These are phyloP conservation scores for Aspergillus egyptiacus DNA, from an alignment of 495 filamentous ascomycete genomes.

Conservation along the genomic window DNA sequence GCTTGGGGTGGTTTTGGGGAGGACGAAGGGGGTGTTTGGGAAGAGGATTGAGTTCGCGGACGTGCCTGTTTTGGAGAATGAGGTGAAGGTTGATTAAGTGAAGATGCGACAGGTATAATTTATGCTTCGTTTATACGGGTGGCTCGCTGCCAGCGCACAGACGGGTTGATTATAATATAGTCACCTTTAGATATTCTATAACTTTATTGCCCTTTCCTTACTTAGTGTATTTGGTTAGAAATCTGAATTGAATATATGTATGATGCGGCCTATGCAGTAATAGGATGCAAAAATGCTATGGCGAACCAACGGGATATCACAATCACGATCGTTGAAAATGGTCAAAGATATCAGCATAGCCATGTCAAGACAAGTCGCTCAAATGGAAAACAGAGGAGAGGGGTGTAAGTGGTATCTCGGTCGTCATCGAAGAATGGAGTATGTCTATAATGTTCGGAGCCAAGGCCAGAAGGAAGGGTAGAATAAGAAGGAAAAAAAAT, in stretches of 20 bases:
- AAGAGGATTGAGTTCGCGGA: conserved; percentile 57
- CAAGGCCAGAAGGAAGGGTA: background rate
- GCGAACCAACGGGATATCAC: conserved; percentile 6
- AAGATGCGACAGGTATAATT: too few species aligned
- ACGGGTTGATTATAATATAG: too few species aligned
- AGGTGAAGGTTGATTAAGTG: conserved; percentile 25
- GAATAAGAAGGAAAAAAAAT: background rate
- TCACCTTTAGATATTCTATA: too few species aligned
- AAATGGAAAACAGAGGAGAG: background rate
- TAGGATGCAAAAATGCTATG: background rate
- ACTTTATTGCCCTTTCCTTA: too few species aligned
- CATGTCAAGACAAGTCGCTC: background rate
- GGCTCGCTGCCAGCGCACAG: too few species aligned
- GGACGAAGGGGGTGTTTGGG: conserved; percentile 51
- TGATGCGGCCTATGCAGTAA: background rate
- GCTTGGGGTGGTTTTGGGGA: conserved; percentile 54
- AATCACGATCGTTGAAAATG: background rate
- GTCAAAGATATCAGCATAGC: background rate
- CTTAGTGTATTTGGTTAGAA: too few species aligned
- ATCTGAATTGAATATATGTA: background rate
- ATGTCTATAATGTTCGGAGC: background rate
- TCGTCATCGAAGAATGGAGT: conserved; percentile 3
- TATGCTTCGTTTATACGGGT: too few species aligned
- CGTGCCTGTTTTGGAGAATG: too few species aligned
- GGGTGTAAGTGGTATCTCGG: conserved; percentile 4